Evolutionary conservation across 2,329 filamentous ascomycete species (phyloP), one percentile per base, ranked within the genome.

Genomic region (Fusarium nodosum): DNA sequence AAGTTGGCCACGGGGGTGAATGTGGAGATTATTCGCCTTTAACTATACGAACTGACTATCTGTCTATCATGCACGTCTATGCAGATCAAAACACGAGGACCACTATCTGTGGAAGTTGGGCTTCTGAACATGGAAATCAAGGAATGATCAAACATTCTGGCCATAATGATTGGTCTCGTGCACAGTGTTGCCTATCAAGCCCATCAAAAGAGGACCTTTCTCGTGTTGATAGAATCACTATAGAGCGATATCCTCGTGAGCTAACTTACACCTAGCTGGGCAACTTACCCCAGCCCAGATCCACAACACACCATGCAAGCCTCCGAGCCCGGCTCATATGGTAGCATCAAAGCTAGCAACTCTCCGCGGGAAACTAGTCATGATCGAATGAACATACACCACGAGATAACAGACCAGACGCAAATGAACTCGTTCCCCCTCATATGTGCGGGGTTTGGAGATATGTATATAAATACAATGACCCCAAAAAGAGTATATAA

Each of bases 291-390:
- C 7, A 20, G 33, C 13, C 10, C 5, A 26, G 60, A 56, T 62
- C 59, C 33, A 46, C 46, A 54, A 22, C 22, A 22, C n/a, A 45
- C 28, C 31, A 30, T 16, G 22, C 38, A 24, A 13, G 22, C 28
- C 34, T 46, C 13, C 31, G 5, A 11, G 44, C 48, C 34, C 26
- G 34, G 48, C 34, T 52, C 34, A 20, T 16, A 41, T 10, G 13
- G 30, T 33, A 20, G 44, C 24, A 24, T 30, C 13, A 12, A 30
- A 34, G 20, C 46, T 11, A 26, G 30, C 15, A 30, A 13, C 57
- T 64, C 52, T 28, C 61, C 60, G 60, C 61, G 60, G 61, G 38
- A 64, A 64, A 64, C 61, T 36, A n/a, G 11, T 36, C 46, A 26
- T 18, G 34, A 57, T n/a, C 15, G 39, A 34, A 64, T 51, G 22